phyloP scores from a whole-genome alignment of 306 rosid species.

The Trifolium subterraneum region DNA sequence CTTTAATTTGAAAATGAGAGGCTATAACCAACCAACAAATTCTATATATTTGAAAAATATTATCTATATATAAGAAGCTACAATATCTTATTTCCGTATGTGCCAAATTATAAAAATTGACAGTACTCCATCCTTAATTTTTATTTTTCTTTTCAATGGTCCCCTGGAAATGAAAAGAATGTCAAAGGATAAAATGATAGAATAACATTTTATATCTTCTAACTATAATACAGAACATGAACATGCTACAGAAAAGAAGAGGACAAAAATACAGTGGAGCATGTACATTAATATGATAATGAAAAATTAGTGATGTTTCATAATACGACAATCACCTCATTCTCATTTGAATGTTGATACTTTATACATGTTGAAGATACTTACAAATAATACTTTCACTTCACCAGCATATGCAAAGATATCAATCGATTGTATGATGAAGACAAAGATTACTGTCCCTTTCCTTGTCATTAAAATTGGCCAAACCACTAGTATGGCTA shows the following conservation, averaged over 20 bases:
- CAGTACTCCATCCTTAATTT: neutral
- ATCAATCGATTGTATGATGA: conserved; percentile 6
- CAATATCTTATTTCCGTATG: conserved; percentile 26
- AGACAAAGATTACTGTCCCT: conserved; percentile 39
- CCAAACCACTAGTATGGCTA: conserved; percentile 26
- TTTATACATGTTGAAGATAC: conserved; percentile 39
- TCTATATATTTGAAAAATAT: conserved; percentile 7
- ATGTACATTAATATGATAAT: conserved; percentile 24
- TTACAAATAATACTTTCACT: conserved; percentile 4
- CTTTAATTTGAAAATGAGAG: neutral
- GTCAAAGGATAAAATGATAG: conserved; percentile 39
- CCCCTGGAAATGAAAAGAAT: conserved; percentile 45
- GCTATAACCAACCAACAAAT: conserved; percentile 3
- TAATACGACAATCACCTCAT: conserved; percentile 48
- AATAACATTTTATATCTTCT: no score
- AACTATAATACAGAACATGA: conserved; percentile 36
- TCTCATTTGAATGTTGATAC: conserved; percentile 25
- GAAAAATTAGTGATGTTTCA: conserved; percentile 34
- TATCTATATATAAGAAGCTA: neutral
- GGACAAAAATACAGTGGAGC: conserved; percentile 46
- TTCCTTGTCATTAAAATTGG: conserved; percentile 38
- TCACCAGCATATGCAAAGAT: neutral
- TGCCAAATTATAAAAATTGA: conserved; percentile 1
- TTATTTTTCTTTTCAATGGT: neutral
- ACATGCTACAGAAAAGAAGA: conserved; percentile 22